Evolutionary conservation across 768 basidiomycete genomes (phyloP), one percentile per base, ranked within the genome.

Genomic region (Kwoniella botswanensis): DNA sequence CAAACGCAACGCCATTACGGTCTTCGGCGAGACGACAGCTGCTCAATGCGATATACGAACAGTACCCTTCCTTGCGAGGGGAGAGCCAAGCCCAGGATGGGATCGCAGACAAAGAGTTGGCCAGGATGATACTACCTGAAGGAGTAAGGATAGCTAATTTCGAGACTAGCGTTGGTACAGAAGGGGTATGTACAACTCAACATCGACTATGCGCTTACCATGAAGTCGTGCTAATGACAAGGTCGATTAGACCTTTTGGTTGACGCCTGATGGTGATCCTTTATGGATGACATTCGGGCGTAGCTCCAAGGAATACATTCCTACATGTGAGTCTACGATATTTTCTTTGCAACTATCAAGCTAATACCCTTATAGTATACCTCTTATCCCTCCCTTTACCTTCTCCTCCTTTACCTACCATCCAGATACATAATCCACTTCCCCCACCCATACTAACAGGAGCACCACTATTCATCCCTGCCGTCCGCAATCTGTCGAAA

Each of bases 381-480:
- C 70, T 72, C 13, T 67, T 79, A 4, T 63, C 74, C 18, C 50
- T 61, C 15, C 62, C 68, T 15, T 46, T 74, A 11, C 74, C 75
- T 11, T 43, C 57, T 17, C 70, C 73, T 0, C 72, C 74, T 10
- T 65, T 82, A 18, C 80, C 82, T 1, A 67, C 79, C 22, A 24
- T 82, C 41, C 80, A 81, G 18, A 68, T 82, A 2, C 80, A 80
- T 64, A 58, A 76, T 46, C 82, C 82, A 4, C 70, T 81, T 15
- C 80, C 82, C 22, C 80, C 80, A 12, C 80, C 82, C 5, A 71
- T 82, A 5, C 46, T 82, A 53, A 76, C 78, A 52, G 82, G 82
- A 5, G 82, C 82, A 60, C 80, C 82, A 4, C 67, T 82, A 1
- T 82, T 82, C 73, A 68, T 81, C n/a, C 78, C 78, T 11, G 82